Conservation (phyloP, 495 filamentous ascomycete species). For the Delitschia confertaspora region DNA sequence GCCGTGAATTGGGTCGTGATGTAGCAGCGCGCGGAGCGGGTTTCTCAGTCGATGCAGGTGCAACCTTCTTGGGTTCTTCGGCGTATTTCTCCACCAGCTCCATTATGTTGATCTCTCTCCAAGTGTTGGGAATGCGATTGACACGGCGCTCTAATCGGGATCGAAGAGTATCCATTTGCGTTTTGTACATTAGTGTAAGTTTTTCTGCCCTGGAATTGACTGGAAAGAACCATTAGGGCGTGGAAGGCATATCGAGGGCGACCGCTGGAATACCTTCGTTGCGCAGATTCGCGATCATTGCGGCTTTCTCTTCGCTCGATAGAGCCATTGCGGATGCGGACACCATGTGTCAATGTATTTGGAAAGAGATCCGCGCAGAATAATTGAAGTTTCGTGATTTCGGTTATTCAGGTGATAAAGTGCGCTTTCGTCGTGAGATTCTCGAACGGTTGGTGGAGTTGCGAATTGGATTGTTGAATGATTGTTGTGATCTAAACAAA, state of each 20-base stretch:
- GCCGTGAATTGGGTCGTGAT: slow-evolving; percentile 12
- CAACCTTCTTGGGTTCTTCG: slow-evolving; percentile 17
- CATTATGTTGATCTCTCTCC: slow-evolving; percentile 75
- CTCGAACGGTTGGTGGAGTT: no score
- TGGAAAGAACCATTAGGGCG: slow-evolving; percentile 32
- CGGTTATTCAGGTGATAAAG: no score
- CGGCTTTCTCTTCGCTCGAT: slow-evolving; percentile 32
- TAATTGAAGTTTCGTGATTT: no score
- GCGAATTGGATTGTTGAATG: no score
- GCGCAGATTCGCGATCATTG: slow-evolving; percentile 86
- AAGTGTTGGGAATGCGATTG: slow-evolving; percentile 75
- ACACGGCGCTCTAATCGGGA: slow-evolving; percentile 88
- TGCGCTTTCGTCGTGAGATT: no score
- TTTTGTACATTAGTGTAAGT: slow-evolving; percentile 79
- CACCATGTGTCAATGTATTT: no score
- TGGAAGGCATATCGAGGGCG: no score
- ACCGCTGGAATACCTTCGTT: no score
- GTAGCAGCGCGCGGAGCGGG: slow-evolving; percentile 25
- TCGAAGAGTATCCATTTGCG: slow-evolving; percentile 74
- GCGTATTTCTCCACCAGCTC: slow-evolving; percentile 59
- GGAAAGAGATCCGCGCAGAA: no score
- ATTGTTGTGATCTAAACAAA: no score
- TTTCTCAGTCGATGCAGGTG: slow-evolving; percentile 17
- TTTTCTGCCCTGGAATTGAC: slow-evolving; percentile 89
- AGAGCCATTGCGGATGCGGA: no score